Base-by-base conservation (phyloP, 2,329 filamentous ascomycete species). In the Xylaria digitata region DNA sequence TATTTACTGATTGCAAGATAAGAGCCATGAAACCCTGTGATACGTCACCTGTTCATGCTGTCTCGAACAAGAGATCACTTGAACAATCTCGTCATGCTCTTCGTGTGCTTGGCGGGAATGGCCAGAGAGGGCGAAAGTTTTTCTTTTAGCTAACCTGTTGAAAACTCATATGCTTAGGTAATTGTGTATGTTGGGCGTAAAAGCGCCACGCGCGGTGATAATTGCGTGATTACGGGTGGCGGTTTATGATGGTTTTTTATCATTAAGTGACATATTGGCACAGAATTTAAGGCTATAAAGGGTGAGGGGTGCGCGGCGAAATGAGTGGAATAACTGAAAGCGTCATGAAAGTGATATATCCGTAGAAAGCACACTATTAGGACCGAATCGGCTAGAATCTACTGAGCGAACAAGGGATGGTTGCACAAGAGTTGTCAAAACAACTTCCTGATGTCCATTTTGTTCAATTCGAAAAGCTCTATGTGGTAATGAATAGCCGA, bases 1-100 rank as follows among this genome's bases (percentile, higher is more conserved):
- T 4, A 45, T 40, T 9, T 19, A 32, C 55, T 46, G 46, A 32
- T 42, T 19, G 30, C 32, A 26, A 66, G 58, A 66, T 62, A 55
- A 66, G 53, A 26, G 30, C 15, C n/a, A 3, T 37, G 40, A 8
- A 21, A 32, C 26, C 37, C 19, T 45, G 13, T 45, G 61, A 63
- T 52, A 37, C 52, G 37, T 40, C 45, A 50, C n/a, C 34, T 26
- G 37, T 32, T 21, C 15, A 17, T 17, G 1, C 40, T 56, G 3
- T 21, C 7, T 54, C 48, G 13, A 30, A 13, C 19, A 8, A 2
- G 8, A 21, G 26, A 55, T 40, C 46, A 40, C 15, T 32, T 42
- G 30, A 23, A 8, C n/a, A 45, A 11, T 53, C 34, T 26, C 26
- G 7, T 23, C 11, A 34, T 30, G 3, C 5, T 54, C 9, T 21